Conservation (phyloP, 139 green algal species). For the Haematococcus lacustris region DNA sequence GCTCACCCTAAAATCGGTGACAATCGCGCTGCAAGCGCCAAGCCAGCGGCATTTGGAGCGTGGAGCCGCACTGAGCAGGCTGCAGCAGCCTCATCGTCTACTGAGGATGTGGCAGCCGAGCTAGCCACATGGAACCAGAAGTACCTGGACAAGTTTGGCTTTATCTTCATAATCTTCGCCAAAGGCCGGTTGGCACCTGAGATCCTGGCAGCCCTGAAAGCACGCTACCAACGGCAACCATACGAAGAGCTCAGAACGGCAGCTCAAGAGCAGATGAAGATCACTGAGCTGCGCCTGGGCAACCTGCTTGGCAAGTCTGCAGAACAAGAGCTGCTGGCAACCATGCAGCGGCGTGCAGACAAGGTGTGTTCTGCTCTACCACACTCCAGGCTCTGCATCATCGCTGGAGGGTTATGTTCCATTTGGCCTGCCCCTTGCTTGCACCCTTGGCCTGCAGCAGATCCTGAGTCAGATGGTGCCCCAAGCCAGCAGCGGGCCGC, state of each 20-base stretch:
- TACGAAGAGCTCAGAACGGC: slow-evolving; percentile 46
- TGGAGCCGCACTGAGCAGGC: slow-evolving; percentile 22
- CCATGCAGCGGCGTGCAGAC: slow-evolving; percentile 25
- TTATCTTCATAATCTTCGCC: slow-evolving; percentile 93
- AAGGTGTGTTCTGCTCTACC: slow-evolving; percentile 19
- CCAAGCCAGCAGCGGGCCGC: slow-evolving; percentile 5
- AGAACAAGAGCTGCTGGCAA: background rate
- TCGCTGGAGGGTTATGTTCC: background rate
- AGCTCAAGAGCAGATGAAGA: slow-evolving; percentile 76
- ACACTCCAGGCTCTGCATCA: background rate
- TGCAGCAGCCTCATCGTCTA: slow-evolving; percentile 11
- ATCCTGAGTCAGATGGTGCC: slow-evolving; percentile 17
- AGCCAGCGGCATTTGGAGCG: slow-evolving; percentile 25
- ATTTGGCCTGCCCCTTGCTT: background rate
- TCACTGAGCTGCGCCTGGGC: slow-evolving; percentile 84
- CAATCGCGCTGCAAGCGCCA: slow-evolving; percentile 11
- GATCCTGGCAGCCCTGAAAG: slow-evolving; percentile 57
- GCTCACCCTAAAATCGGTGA: slow-evolving; percentile 87
- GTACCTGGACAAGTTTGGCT: slow-evolving; percentile 82
- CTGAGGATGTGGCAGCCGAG: slow-evolving; percentile 17
- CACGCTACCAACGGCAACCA: slow-evolving; percentile 30
- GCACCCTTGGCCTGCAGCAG: slow-evolving; percentile 3
- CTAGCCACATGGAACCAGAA: slow-evolving; percentile 48
- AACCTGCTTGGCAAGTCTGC: slow-evolving; percentile 25
- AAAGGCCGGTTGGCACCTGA: slow-evolving; percentile 53